Evolutionary conservation across 768 basidiomycete species (phyloP).

Genomic region (Hypsizygus marmoreus): DNA sequence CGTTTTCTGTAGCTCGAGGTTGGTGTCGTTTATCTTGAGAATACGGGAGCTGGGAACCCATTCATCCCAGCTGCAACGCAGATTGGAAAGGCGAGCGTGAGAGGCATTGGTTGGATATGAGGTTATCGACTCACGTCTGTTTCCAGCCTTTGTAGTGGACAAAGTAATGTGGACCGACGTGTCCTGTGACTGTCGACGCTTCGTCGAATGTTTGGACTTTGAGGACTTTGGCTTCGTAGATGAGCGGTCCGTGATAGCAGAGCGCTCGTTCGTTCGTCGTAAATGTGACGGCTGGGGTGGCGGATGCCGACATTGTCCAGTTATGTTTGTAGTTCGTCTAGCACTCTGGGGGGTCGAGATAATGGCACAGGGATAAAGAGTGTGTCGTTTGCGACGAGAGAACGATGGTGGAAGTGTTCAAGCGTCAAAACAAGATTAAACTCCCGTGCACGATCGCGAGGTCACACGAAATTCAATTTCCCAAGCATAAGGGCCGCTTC

Average conservation of each 20-base stretch:
- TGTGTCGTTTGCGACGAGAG: no score
- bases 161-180: conserved; percentile 80
- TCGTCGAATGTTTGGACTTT: conserved; percentile 65
- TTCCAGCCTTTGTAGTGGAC: conserved; percentile 99
- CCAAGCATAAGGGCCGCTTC: no score
- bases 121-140: conserved; percentile 67
- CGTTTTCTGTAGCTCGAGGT: conserved; percentile 74
- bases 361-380: no score
- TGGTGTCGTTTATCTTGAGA: conserved; percentile 82
- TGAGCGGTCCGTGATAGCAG: conserved; percentile 93
- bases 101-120: not conserved
- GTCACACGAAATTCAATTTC: no score
- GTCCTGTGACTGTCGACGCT: conserved; percentile 56
- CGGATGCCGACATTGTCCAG: conserved; percentile 26
- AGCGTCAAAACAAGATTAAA: no score
- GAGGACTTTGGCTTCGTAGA: conserved; percentile 96
- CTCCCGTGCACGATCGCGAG: no score
- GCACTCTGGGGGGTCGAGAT: no score
- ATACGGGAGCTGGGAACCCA: conserved; percentile 86
- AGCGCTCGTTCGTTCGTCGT: conserved; percentile 76
- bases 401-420: no score
- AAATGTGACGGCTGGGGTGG: conserved; percentile 41
- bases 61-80: conserved; percentile 82
- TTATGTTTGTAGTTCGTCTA: no score
- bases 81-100: conserved; percentile 6